Evolutionary conservation across 2,329 filamentous ascomycete genomes (phyloP).

Genomic region (Metarhizium guizhouense): DNA sequence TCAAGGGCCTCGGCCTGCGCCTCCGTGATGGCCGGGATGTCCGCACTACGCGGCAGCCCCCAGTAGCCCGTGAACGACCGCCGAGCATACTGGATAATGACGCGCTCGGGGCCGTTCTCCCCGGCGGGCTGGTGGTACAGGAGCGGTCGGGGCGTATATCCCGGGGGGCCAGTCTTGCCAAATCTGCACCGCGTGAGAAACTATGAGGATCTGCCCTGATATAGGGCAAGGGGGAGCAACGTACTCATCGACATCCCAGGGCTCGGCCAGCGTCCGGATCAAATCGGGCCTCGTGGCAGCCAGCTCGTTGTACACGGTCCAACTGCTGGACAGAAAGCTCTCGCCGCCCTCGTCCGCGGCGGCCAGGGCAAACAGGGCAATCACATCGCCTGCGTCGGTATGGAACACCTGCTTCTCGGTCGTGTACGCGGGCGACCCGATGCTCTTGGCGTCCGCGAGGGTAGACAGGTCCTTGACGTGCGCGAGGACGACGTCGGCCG

Average conservation of each 20-base stretch:
- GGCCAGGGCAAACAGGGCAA: slow-evolving; percentile 47
- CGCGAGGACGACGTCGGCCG: slow-evolving; percentile 42
- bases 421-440: slow-evolving; percentile 51
- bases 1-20: slow-evolving; percentile 45
- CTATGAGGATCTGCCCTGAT: too few species aligned
- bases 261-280: too few species aligned
- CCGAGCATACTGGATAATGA: slow-evolving; percentile 53
- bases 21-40: slow-evolving; percentile 48
- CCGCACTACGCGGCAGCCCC: slow-evolving; percentile 39
- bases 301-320: slow-evolving; percentile 17
- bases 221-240: too few species aligned
- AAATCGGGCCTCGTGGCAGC: too few species aligned
- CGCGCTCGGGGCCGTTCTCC: slow-evolving; percentile 35
- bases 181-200: too few species aligned
- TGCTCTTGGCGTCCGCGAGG: slow-evolving; percentile 22
- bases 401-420: slow-evolving; percentile 12
- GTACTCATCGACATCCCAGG: too few species aligned
- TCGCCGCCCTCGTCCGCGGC: slow-evolving; percentile 44
- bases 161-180: too few species aligned
- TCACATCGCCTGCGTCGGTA: slow-evolving; percentile 45
- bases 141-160: slow-evolving; percentile 23
- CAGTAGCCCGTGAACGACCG: slow-evolving; percentile 50
- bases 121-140: slow-evolving; percentile 46
- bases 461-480: slow-evolving; percentile 53
- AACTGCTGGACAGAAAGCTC: slow-evolving; percentile 48